These are phyloP conservation scores for Ilex paraguariensis DNA, from an alignment of 305 asterid species.

Conservation along the genomic window DNA sequence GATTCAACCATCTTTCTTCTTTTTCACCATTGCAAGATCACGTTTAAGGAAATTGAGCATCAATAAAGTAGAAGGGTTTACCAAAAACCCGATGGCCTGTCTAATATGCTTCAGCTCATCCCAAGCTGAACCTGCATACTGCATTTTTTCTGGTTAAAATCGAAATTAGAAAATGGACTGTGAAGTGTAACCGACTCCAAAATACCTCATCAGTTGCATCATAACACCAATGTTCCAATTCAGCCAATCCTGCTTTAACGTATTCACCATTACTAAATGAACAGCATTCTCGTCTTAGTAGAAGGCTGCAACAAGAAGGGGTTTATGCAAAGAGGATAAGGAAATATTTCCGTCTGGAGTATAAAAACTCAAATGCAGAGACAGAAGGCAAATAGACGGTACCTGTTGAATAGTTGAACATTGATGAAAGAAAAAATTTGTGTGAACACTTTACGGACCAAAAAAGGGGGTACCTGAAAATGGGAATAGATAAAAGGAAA, in stretches of 20 bases:
- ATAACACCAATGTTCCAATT: constrained; percentile 59
- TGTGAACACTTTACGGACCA: constrained; percentile 65
- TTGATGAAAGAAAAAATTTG: constrained; percentile 67
- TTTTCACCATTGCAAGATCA: not conserved
- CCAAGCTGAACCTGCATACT: constrained; percentile 75
- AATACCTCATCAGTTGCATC: constrained; percentile 62
- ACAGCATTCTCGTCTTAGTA: constrained; percentile 63
- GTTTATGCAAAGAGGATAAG: not conserved
- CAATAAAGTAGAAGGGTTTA: constrained; percentile 14
- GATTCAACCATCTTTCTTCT: not conserved
- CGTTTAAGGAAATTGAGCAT: not conserved
- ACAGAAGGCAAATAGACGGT: constrained; percentile 9
- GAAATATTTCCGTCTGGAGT: constrained; percentile 10
- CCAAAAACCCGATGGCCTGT: constrained; percentile 66
- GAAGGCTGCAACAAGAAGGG: constrained; percentile 35
- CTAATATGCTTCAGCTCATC: constrained; percentile 60
- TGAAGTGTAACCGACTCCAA: constrained; percentile 4
- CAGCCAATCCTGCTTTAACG: constrained; percentile 62
- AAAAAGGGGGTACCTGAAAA: constrained; percentile 53
- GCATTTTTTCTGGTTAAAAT: constrained; percentile 26
- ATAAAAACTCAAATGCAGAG: constrained; percentile 18
- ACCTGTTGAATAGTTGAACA: constrained; percentile 70
- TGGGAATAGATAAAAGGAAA: constrained; percentile 1
- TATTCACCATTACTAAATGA: constrained; percentile 68
- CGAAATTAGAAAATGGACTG: constrained; percentile 3